Evolutionary conservation across 2,329 filamentous ascomycete genomes (phyloP).

Genomic region (Xylaria sp.): DNA sequence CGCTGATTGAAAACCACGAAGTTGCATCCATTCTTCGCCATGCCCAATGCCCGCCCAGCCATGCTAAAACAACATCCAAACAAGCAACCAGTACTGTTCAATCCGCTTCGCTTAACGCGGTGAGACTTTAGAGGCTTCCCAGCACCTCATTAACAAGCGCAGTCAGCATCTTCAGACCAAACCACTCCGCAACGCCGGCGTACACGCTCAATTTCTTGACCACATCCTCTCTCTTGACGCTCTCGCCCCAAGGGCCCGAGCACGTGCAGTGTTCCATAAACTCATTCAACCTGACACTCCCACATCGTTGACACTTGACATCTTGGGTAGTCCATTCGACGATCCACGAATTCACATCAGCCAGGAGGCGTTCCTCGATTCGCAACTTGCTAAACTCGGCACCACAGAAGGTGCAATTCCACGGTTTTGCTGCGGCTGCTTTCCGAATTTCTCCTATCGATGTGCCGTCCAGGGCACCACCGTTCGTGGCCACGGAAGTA

Average conservation of each 20-base stretch:
- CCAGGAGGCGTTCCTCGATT: constrained; percentile 86
- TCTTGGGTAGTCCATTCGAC: constrained; percentile 91
- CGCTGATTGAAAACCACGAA: neutral
- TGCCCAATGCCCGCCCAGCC: neutral
- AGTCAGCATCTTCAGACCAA: constrained; percentile 83
- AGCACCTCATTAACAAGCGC: constrained; percentile 76
- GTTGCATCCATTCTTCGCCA: neutral
- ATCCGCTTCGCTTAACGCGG: neutral
- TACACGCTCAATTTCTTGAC: constrained; percentile 75
- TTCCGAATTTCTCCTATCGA: constrained; percentile 38
- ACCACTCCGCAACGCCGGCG: constrained; percentile 79
- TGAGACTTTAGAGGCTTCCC: constrained; percentile 40
- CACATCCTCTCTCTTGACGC: constrained; percentile 74
- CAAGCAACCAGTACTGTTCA: neutral
- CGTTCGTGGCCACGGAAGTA: neutral
- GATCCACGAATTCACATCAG: constrained; percentile 77
- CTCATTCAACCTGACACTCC: constrained; percentile 84
- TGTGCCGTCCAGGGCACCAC: neutral
- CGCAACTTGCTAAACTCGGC: constrained; percentile 79
- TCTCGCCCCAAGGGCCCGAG: constrained; percentile 84
- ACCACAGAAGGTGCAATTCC: constrained; percentile 82
- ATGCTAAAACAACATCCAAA: neutral
- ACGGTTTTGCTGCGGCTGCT: constrained; percentile 59
- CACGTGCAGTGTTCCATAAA: constrained; percentile 98
- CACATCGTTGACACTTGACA: constrained; percentile 78